phyloP scores from a whole-genome alignment of 495 filamentous ascomycete genomes.

The Usnea hakonensis region DNA sequence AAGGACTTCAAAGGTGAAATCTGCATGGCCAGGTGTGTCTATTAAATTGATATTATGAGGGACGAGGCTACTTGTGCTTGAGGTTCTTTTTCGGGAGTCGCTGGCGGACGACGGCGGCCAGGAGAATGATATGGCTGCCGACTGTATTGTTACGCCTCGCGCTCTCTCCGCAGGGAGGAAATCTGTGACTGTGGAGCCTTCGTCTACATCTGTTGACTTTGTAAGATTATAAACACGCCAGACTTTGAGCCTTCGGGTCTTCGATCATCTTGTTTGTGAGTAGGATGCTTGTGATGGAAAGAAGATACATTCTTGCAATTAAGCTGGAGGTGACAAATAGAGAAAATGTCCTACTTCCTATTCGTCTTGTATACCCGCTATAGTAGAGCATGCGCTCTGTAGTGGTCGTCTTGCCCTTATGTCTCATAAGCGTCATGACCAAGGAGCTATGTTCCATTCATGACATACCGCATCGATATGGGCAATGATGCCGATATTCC shows the following conservation, averaged over 20 bases:
- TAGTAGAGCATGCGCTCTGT: conserved; percentile 99
- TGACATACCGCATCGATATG: conserved; percentile 86
- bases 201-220: conserved; percentile 69
- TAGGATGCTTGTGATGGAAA: neutral
- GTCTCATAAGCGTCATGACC: conserved; percentile 5
- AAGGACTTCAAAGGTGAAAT: conserved; percentile 97
- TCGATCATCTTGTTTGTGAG: neutral
- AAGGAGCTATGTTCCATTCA: neutral
- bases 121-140: conserved; percentile 88
- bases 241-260: neutral
- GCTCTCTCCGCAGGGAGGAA: conserved; percentile 92
- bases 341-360: conserved; percentile 55
- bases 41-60: conserved; percentile 83
- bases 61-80: conserved; percentile 33
- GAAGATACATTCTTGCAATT: neutral
- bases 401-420: conserved; percentile 92
- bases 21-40: conserved; percentile 94
- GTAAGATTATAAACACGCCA: neutral
- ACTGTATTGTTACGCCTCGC: conserved; percentile 95
- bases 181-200: conserved; percentile 95
- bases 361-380: conserved; percentile 75
- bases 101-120: conserved; percentile 56
- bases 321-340: conserved; percentile 1
- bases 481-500: conserved; percentile 98
- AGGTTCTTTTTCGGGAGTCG: conserved; percentile 26